A percentile compares a stretch with the other conserved stretches of the same genome.
Conservation (phyloP, 2,329 filamentous ascomycete genomes). For the Fusarium globosum region DNA sequence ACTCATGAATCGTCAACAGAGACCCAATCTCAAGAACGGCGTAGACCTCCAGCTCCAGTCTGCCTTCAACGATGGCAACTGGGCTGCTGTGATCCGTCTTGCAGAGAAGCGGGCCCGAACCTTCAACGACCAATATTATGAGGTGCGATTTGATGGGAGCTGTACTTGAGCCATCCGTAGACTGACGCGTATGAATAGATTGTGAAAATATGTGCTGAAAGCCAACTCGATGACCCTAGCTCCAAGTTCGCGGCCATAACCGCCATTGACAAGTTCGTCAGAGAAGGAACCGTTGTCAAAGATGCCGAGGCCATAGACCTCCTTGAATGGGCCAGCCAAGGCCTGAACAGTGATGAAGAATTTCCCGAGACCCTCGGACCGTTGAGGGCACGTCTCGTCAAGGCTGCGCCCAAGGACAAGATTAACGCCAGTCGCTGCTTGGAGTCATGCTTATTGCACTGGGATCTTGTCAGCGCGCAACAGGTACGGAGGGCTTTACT, state of each 20-base stretch:
- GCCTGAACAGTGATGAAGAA: constrained; percentile 52
- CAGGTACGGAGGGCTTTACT: constrained; percentile 54
- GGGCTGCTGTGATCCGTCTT: constrained; percentile 61
- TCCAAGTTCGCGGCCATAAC: constrained; percentile 59
- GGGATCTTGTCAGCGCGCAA: constrained; percentile 67
- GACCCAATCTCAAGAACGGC: constrained; percentile 58
- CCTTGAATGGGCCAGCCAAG: constrained; percentile 64
- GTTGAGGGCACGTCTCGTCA: constrained; percentile 62
- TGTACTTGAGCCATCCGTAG: not conserved
- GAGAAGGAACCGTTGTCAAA: constrained; percentile 58
- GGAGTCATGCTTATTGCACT: constrained; percentile 64
- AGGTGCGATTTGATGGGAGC: constrained; percentile 51
- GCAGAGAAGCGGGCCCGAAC: constrained; percentile 63
- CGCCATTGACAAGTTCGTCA: constrained; percentile 59
- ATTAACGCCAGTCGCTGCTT: constrained; percentile 57
- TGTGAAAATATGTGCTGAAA: constrained; percentile 62
- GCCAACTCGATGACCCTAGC: constrained; percentile 61
- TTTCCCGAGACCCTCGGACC: constrained; percentile 62
- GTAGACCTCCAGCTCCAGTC: constrained; percentile 66
- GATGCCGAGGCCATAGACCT: constrained; percentile 65
- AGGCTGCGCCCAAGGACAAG: constrained; percentile 62
- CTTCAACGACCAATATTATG: constrained; percentile 66
- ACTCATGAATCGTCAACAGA: constrained; percentile 50
- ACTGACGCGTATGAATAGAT: constrained; percentile 48
- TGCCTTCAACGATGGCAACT: constrained; percentile 66